A percentile compares a stretch with the other conserved stretches of the same genome.
These are phyloP conservation scores for Coemansia sp. DNA, from an alignment of 192 early-diverging fungal species.

Conservation along the genomic window DNA sequence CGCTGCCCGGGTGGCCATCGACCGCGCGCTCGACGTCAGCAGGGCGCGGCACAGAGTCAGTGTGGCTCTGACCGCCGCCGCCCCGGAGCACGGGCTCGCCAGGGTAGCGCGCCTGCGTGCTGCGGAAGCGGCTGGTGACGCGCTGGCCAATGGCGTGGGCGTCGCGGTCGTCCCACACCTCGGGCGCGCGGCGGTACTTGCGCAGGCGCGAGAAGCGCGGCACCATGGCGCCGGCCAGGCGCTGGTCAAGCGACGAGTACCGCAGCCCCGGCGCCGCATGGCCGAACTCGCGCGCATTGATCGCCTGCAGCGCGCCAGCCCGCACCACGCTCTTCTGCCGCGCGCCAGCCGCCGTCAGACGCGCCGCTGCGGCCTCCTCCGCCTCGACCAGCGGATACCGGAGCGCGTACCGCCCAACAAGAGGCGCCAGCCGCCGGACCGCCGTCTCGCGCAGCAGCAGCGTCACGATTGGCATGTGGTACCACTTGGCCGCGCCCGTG, in stretches of 20 bases:
- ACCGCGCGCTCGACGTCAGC: slow-evolving; percentile 24
- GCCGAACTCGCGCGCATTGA: slow-evolving; percentile 32
- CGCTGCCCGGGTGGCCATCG: slow-evolving; percentile 40
- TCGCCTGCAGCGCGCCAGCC: slow-evolving; percentile 30
- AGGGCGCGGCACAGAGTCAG: neutral
- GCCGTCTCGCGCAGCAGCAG: slow-evolving; percentile 27
- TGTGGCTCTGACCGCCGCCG: neutral
- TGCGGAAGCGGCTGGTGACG: slow-evolving; percentile 17
- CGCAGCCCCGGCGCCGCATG: slow-evolving; percentile 30
- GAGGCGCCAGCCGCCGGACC: slow-evolving; percentile 12
- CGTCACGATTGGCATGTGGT: slow-evolving; percentile 24
- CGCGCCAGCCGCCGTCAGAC: slow-evolving; percentile 4
- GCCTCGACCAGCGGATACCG: slow-evolving; percentile 46
- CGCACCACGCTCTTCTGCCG: slow-evolving; percentile 17
- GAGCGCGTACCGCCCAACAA: slow-evolving; percentile 44
- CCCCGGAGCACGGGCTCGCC: slow-evolving; percentile 33
- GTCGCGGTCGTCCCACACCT: slow-evolving; percentile 54
- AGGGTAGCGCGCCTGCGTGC: neutral
- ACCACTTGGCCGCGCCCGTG: slow-evolving; percentile 21
- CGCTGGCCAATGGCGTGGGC: slow-evolving; percentile 39
- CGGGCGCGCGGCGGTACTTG: slow-evolving; percentile 45
- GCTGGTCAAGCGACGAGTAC: slow-evolving; percentile 28
- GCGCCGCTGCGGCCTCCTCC: slow-evolving; percentile 22
- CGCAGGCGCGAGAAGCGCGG: slow-evolving; percentile 41
- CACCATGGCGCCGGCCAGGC: slow-evolving; percentile 37